These are phyloP conservation scores for Selaginella tamariscina DNA, from an alignment of 75 land plant species.

Conservation along the genomic window DNA sequence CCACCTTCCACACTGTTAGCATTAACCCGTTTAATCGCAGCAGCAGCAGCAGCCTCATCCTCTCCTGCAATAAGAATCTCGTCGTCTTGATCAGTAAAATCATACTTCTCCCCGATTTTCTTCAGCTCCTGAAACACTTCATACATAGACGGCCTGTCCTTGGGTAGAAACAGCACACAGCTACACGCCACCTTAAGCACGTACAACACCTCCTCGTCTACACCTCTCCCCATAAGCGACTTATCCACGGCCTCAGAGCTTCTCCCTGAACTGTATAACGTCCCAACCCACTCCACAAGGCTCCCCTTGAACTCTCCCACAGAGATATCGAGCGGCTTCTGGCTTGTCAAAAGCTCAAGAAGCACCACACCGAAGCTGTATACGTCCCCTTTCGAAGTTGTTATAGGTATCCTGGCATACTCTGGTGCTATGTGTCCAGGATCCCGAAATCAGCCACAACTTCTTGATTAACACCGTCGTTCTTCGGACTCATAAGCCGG, in stretches of 20 bases:
- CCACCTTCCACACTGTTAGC: too few species aligned
- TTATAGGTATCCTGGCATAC: background rate
- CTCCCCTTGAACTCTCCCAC: conserved; percentile 5
- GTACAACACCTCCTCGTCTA: conserved; percentile 61
- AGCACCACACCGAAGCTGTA: conserved; percentile 12
- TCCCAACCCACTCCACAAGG: conserved; percentile 4
- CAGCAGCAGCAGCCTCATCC: conserved; percentile 17
- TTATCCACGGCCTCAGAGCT: background rate
- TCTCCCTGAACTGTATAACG: background rate
- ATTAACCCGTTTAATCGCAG: background rate
- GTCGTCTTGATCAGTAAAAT: conserved; percentile 47
- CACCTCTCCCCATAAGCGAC: background rate
- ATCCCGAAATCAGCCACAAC: too few species aligned
- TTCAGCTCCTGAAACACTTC: conserved; percentile 75
- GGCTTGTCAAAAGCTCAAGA: conserved; percentile 6
- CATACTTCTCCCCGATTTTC: conserved; percentile 71
- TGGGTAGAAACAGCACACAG: conserved; percentile 55
- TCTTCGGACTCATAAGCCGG: background rate
- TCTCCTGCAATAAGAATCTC: conserved; percentile 33
- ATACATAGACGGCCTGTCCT: conserved; percentile 92
- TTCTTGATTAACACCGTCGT: background rate
- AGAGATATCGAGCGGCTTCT: background rate
- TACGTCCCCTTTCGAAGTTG: conserved; percentile 5
- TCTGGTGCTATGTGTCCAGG: background rate
- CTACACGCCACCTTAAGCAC: conserved; percentile 61